Evolutionary conservation across 352 stramenopile species (phyloP).

Genomic region (Globisporangium acanthophoron): DNA sequence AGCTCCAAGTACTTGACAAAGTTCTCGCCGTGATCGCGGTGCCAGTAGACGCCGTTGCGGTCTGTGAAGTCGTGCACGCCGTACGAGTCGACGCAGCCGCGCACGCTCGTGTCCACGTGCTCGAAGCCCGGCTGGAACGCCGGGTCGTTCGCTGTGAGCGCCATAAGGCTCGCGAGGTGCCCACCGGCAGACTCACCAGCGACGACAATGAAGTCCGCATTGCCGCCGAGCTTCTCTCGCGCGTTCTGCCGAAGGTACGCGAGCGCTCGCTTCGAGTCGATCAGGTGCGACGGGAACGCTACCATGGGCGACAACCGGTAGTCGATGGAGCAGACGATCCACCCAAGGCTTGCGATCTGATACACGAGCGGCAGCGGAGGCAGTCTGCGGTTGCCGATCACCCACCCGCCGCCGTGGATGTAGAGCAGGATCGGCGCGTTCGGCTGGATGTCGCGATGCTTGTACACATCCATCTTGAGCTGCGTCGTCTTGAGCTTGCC

Average conservation of each 20-base stretch:
- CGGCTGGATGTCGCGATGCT: slow-evolving; percentile 30
- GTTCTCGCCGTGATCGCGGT: slow-evolving; percentile 47
- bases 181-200: slow-evolving; percentile 64
- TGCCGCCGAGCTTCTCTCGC: slow-evolving; percentile 34
- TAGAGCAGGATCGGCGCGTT: slow-evolving; percentile 75
- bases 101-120: slow-evolving; percentile 67
- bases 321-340: slow-evolving; percentile 74
- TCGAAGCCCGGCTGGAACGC: slow-evolving; percentile 73
- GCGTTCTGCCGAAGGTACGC: slow-evolving; percentile 57
- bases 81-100: slow-evolving; percentile 66
- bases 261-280: slow-evolving; percentile 65
- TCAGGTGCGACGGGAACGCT: slow-evolving; percentile 59
- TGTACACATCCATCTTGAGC: slow-evolving; percentile 76
- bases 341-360: slow-evolving; percentile 45
- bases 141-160: slow-evolving; percentile 57
- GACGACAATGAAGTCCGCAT: slow-evolving; percentile 66
- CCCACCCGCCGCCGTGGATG: slow-evolving; percentile 74
- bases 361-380: slow-evolving; percentile 56
- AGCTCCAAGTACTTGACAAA: slow-evolving; percentile 68
- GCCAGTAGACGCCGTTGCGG: slow-evolving; percentile 53
- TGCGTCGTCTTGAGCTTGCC: slow-evolving; percentile 49
- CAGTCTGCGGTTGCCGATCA: slow-evolving; percentile 46
- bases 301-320: slow-evolving; percentile 69
- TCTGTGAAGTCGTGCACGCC: slow-evolving; percentile 77
- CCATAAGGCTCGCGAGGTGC: slow-evolving; percentile 63